Evolutionary conservation across 2,329 filamentous ascomycete genomes (phyloP).

Genomic region (Penicillium griseofulvum): DNA sequence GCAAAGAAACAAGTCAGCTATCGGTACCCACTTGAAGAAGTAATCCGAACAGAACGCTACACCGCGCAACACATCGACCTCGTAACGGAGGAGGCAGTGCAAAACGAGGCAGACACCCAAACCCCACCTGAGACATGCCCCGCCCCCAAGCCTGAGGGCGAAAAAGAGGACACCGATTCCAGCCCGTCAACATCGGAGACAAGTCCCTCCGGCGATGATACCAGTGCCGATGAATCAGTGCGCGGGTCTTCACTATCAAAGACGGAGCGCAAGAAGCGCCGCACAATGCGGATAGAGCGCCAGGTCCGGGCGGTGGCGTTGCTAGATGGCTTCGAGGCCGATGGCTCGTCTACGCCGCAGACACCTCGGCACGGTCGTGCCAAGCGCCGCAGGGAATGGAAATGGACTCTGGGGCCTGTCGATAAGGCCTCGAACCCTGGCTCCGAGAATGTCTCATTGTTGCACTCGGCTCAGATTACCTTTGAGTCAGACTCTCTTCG

Average conservation of each 20-base stretch:
- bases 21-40: slow-evolving; percentile 55
- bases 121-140: slow-evolving; percentile 10
- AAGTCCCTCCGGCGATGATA: slow-evolving; percentile 35
- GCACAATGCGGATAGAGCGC: slow-evolving; percentile 31
- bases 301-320: slow-evolving; percentile 42
- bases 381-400: slow-evolving; percentile 56
- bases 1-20: slow-evolving; percentile 59
- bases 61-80: slow-evolving; percentile 58
- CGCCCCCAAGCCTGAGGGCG: slow-evolving; percentile 18
- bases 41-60: slow-evolving; percentile 57
- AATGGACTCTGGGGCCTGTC: slow-evolving; percentile 56
- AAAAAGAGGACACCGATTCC: slow-evolving; percentile 28
- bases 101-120: slow-evolving; percentile 6
- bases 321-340: slow-evolving; percentile 46
- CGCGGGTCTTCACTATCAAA: slow-evolving; percentile 13
- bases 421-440: slow-evolving; percentile 13
- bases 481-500: neutral
- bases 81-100: slow-evolving; percentile 23
- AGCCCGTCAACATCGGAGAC: slow-evolving; percentile 29
- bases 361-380: slow-evolving; percentile 54
- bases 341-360: slow-evolving; percentile 47
- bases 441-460: slow-evolving; percentile 5
- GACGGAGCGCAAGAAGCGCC: slow-evolving; percentile 39
- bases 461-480: neutral
- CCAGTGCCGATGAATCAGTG: slow-evolving; percentile 13